These are phyloP conservation scores for Ogataea trehaloabstinens DNA, from an alignment of 805 yeast genomes.

Conservation along the genomic window DNA sequence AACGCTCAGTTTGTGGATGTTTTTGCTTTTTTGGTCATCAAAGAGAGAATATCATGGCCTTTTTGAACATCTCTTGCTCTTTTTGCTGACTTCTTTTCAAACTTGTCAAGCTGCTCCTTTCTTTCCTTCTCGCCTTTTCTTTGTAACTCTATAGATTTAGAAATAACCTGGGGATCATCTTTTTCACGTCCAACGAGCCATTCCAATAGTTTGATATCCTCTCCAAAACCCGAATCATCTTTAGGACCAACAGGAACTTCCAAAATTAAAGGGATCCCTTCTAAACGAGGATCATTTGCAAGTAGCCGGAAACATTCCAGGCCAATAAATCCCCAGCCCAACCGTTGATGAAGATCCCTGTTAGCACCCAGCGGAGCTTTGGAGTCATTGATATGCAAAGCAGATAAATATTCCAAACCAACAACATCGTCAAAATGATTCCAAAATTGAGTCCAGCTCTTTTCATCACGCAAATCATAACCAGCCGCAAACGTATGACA, in stretches of 20 bases:
- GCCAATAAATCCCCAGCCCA: constrained; percentile 89
- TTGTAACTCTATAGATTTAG: constrained; percentile 48
- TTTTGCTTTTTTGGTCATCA: constrained; percentile 22
- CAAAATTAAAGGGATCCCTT: constrained; percentile 71
- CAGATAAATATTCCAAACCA: constrained; percentile 72
- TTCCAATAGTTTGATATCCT: constrained; percentile 78
- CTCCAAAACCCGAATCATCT: constrained; percentile 67
- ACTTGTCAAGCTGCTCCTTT: constrained; percentile 63
- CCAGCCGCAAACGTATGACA: constrained; percentile 98
- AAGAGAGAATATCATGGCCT: constrained; percentile 21
- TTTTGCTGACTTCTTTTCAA: constrained; percentile 49
- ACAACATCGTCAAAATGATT: constrained; percentile 65
- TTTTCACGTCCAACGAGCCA: constrained; percentile 63
- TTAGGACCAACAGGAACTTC: constrained; percentile 76
- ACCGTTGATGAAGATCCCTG: constrained; percentile 84
- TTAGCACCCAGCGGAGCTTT: constrained; percentile 90
- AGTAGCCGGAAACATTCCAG: constrained; percentile 77
- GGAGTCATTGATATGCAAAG: constrained; percentile 91
- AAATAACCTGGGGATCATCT: constrained; percentile 55
- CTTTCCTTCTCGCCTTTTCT: constrained; percentile 67
- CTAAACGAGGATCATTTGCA: constrained; percentile 64
- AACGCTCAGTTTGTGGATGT: constrained; percentile 3
- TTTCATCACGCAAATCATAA: constrained; percentile 70
- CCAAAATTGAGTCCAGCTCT: constrained; percentile 68
- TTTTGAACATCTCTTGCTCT: constrained; percentile 19